Base-by-base conservation (phyloP, 306 rosid species). In the Lagenaria siceraria region DNA sequence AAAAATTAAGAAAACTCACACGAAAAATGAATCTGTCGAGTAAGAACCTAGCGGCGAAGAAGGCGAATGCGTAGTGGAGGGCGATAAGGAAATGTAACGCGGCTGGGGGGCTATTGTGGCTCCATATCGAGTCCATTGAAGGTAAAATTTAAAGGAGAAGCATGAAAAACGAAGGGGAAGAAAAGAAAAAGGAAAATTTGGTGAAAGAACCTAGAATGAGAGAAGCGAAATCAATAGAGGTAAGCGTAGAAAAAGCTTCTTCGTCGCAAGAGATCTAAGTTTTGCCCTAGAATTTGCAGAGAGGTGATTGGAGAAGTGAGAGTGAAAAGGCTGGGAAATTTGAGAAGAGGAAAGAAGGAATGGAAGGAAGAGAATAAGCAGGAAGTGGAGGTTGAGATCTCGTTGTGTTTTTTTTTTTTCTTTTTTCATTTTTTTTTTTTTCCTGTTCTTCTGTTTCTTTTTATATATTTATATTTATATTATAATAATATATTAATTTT, bases 1-100 rank as follows among this genome's bases (percentile, higher is more conserved):
- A 8, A 29, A 46, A 46, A 43, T 22, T 72, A 80, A 82, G 9
- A 5, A 40, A 83, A 80, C 96, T 86, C 89, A 95, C 96, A 64
- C 88, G 87, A 65, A 90, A 92, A 77, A 95, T 75, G 90, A 71
- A 90, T 85, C 75, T 90, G 83, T 94, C 97, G 18, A 94, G 83
- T 48, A 90, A 31, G 89, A 87, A 80, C 80, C 94, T 84, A 13
- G 87, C 90, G 19, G 46, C 84, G 38, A 84, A 76, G 83, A 82
- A 85, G 76, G 82, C 81, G 25, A 87, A 29, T 19, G 96, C 87
- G 81, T 89, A 89, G 86, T 77, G 92, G 86, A 91, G 51, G 59
- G 92, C 90, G 80, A 87, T 29, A 75, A 78, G 5, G 81, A 90
- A 90, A 86, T 91, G 92, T 79, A 71, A 90, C n/a, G 80, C 46